Base-by-base conservation (phyloP, 768 basidiomycete species). In the Xerocomellus intermedius region DNA sequence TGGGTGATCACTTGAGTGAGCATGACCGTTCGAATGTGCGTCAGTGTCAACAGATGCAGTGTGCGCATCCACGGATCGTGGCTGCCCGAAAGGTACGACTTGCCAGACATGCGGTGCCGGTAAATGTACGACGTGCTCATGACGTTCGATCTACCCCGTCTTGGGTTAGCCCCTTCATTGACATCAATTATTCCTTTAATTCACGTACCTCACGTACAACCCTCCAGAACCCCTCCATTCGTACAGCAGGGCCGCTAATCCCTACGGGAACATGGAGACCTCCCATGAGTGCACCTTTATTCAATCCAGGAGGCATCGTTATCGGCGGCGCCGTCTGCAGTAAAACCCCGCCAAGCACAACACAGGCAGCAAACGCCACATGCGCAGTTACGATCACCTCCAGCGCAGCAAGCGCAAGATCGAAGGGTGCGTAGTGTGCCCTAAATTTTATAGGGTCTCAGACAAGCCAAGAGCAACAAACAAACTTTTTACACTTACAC, bases 31-130 rank as follows among this genome's bases (percentile, higher is more conserved):
- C 5, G 57, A 49, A 14, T 43, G 26, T 5, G 26, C 33, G 28
- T 52, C 52, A 4, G 28, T 13, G 26, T 55, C 54, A 16, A 21
- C 14, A 6, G 24, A 22, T 13, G 9, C 24, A 24, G 42, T 13
- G n/a, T 41, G 24, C 9, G 48, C 39, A 22, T 57, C 39, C 41
- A 57, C 14, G 7, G 56, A 58, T 14, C 56, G 53, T 17, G 64
- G 59, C 53, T 72, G 69, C 16, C 69, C 70, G 0, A 58, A 64
- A 0, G 86, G 83, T 1, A 83, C 79, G 41, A 95, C 82, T 64
- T 94, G 91, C 91, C 91, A 95, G 51, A 95, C 84, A 58, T 93
- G 91, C 1, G 91, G 92, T 12, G 89, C 85, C 1, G 89, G 86
- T 12, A 96, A 80, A 65, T 92, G 89, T 0, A 89, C 66, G 24